Base-by-base conservation (phyloP, 805 yeast species). In the Saturnispora bothae region DNA sequence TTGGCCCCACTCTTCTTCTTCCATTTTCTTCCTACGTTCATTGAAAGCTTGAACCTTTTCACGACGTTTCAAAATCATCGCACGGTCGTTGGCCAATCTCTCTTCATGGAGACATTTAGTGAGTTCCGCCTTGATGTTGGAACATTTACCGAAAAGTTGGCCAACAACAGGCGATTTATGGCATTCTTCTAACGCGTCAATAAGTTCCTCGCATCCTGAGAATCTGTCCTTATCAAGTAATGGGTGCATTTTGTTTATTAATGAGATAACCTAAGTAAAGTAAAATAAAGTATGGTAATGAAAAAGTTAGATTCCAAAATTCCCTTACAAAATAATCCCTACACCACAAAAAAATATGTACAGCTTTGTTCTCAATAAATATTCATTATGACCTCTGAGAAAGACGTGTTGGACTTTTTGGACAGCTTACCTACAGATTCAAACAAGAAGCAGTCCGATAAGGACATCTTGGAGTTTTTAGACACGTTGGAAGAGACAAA, bases 131-230 rank as follows among this genome's bases (percentile, higher is more conserved):
- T 86, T 86, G 50, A 81, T 78, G 38, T 77, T 76, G 59, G 85
- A 84, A 61, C 98, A 89, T 42, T 73, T 66, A 20, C 97, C 97
- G 48, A 84, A 64, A 6, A 83, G 77, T 54, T 82, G 74, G 47
- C 73, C 69, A 43, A 81, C 48, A 47, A 77, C 80, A 39, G 77
- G 80, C 39, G 68, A 68, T 42, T 74, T 69, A 51, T 88, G 96
- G 56, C 98, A 89, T 54, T 83, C 79, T 50, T 89, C 95, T 5
- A 89, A 69, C 0, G 94, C 96, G 44, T 79, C 78, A 56, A 92
- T 85, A 29, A 85, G 69, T 44, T 79, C 83, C 37, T 72, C 76
- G 58, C 98, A 89, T 15, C 81, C 81, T 70, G 41, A 38, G 19
- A 37, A 34, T 19, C 45, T 29, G 7, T 46, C 54, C 38, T 49